Percentiles rank a stretch among this genome's conserved stretches.
Conservation (phyloP, 2,329 filamentous ascomycete species). For the Talaromyces sp. region DNA sequence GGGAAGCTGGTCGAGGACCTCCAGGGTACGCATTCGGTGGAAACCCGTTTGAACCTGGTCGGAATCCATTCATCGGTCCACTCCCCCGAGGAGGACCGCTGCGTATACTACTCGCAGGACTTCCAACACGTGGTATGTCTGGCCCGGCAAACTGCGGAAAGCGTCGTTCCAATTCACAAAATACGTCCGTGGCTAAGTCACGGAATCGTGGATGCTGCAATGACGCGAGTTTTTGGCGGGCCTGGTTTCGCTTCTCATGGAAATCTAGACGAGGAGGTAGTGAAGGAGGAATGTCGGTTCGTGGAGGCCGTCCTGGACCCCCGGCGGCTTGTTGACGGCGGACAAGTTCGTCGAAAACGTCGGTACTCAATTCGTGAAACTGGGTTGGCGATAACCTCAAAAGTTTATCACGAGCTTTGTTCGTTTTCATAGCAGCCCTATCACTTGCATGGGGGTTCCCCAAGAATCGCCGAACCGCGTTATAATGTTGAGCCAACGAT, state of each 20-base stretch:
- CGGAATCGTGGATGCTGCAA: conserved; percentile 81
- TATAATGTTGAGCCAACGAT: conserved; percentile 73
- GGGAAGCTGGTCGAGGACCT: conserved; percentile 39
- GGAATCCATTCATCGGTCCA: conserved; percentile 49
- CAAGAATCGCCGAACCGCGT: conserved; percentile 71
- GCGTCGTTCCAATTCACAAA: conserved; percentile 84
- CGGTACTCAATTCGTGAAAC: conserved; percentile 95
- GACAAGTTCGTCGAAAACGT: conserved; percentile 92
- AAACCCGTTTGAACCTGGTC: conserved; percentile 25
- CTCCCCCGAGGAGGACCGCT: conserved; percentile 48
- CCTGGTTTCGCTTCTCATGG: conserved; percentile 95
- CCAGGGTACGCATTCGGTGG: conserved; percentile 32
- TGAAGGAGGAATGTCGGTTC: conserved; percentile 57
- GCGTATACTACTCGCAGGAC: conserved; percentile 59
- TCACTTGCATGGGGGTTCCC: conserved; percentile 67
- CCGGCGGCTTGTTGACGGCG: conserved; percentile 68
- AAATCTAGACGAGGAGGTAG: conserved; percentile 82
- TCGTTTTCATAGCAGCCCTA: conserved; percentile 67
- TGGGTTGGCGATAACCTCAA: conserved; percentile 83
- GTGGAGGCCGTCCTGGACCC: conserved; percentile 38
- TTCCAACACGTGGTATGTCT: conserved; percentile 64
- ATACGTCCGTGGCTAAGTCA: conserved; percentile 91
- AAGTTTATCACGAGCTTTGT: conserved; percentile 90
- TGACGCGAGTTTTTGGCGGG: conserved; percentile 89
- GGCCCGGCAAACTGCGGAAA: conserved; percentile 73